These are phyloP conservation scores for Fusarium continuum DNA, from an alignment of 2,329 filamentous ascomycete species.

Conservation along the genomic window DNA sequence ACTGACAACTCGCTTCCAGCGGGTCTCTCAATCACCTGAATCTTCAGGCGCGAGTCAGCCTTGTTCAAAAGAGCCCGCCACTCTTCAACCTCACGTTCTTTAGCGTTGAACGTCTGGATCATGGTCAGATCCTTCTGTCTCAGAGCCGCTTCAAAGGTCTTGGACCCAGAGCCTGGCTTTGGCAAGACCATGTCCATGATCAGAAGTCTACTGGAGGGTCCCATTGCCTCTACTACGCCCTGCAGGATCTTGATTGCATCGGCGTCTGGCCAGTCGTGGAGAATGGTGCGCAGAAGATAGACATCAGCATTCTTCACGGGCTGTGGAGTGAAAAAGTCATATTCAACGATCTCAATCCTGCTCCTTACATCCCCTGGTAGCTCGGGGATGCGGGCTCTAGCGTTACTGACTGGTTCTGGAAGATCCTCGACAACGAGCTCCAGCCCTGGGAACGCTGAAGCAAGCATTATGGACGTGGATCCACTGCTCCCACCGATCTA, in stretches of 20 bases:
- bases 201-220: background rate
- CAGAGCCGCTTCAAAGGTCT: constrained; percentile 7
- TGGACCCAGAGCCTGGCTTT: constrained; percentile 8
- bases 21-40: constrained; percentile 19
- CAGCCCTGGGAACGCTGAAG: constrained; percentile 45
- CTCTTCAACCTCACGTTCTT: constrained; percentile 21
- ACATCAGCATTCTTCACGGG: constrained; percentile 44
- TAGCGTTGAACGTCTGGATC: constrained; percentile 33
- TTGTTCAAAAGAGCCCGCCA: constrained; percentile 14
- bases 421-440: constrained; percentile 51
- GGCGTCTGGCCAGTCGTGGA: constrained; percentile 51
- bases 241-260: constrained; percentile 45
- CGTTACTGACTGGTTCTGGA: background rate
- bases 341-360: constrained; percentile 38
- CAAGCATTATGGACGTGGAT: constrained; percentile 30
- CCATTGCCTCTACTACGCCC: constrained; percentile 14
- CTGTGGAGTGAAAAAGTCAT: constrained; percentile 49
- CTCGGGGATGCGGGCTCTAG: constrained; percentile 28
- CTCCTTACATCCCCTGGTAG: constrained; percentile 23
- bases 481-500: constrained; percentile 28
- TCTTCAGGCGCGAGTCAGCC: constrained; percentile 3
- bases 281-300: constrained; percentile 45
- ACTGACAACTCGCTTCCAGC: constrained; percentile 25
- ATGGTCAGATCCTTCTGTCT: constrained; percentile 36
- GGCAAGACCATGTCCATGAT: constrained; percentile 39